These are phyloP conservation scores for Flammula alnicola DNA, from an alignment of 1,284 basidiomycete species.

Conservation along the genomic window DNA sequence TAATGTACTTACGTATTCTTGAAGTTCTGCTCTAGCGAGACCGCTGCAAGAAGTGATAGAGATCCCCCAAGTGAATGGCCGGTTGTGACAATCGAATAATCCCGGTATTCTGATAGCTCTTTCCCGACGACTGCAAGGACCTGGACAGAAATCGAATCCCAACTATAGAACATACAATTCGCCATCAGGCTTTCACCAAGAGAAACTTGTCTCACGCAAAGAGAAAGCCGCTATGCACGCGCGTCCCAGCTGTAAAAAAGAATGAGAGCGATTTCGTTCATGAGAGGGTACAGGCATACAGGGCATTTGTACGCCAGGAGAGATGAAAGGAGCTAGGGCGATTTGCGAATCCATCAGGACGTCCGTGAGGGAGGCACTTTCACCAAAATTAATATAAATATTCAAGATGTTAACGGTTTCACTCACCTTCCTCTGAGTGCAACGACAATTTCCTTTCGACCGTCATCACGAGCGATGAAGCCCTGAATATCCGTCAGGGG, in stretches of 20 bases:
- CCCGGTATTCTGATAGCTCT: slow-evolving; percentile 35
- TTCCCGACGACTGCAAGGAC: slow-evolving; percentile 30
- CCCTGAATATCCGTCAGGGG: slow-evolving; percentile 49
- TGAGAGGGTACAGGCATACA: slow-evolving; percentile 26
- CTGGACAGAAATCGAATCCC: slow-evolving; percentile 49
- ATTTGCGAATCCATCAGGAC: slow-evolving; percentile 42
- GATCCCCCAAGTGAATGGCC: slow-evolving; percentile 57
- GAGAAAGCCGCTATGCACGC: slow-evolving; percentile 50
- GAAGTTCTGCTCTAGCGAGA: slow-evolving; percentile 46
- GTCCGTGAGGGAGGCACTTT: slow-evolving; percentile 40
- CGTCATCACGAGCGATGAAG: slow-evolving; percentile 50
- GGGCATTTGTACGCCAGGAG: slow-evolving; percentile 40
- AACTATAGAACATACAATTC: slow-evolving; percentile 36
- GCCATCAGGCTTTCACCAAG: not conserved
- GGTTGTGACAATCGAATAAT: slow-evolving; percentile 44
- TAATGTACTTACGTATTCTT: slow-evolving; percentile 36
- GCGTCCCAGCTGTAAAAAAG: slow-evolving; percentile 36
- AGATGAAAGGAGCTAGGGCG: slow-evolving; percentile 38
- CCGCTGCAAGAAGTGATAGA: slow-evolving; percentile 46
- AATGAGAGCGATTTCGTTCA: not conserved
- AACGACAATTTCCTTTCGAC: slow-evolving; percentile 48
- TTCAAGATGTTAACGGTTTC: slow-evolving; percentile 6
- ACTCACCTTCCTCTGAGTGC: slow-evolving; percentile 53
- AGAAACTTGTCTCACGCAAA: slow-evolving; percentile 36
- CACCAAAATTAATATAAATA: slow-evolving; percentile 11